Base-by-base conservation (phyloP, 768 basidiomycete genomes). In the Calocybe gangraenosa region DNA sequence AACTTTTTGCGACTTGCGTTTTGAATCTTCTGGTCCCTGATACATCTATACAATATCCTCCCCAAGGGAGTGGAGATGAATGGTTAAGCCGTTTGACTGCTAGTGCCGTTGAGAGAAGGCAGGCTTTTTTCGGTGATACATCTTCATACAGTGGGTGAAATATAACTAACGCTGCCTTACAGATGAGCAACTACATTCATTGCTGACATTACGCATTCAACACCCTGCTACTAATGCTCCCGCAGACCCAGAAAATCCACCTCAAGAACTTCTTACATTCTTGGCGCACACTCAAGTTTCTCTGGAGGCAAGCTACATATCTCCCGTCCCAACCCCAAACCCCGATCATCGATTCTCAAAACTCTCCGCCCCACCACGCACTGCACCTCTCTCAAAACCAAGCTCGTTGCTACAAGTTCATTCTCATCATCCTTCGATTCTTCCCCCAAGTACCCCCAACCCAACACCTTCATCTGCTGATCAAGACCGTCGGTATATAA, bases 401-500 rank as follows among this genome's bases (percentile, higher is more conserved):
- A 69, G 64, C 36, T 57, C 66, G 3, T 64, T 68, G 38, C 59
- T 63, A 19, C 68, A 49, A 46, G 44, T 37, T n/a, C 38, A 66
- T 33, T 58, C 67, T 15, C 70, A 52, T 15, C 76, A 79, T 49
- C 82, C 85, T 1, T 81, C 84, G 2, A 84, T 90, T 55, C 76
- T 86, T 51, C 90, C 89, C 21, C 91, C 91, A 1, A 70, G 70
- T 41, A 96, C 92, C 0, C 93, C 92, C 0, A 83, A 86, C 59
- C 92, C 92, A 1, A 84, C 82, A 13, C 92, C 92, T 1, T 69
- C 76, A 0, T 82, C 87, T 20, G 73, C 76, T 0, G 82, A 84
- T 23, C 73, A 76, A 13, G 92, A 96, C 63, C 74, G 77, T 35
- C 75, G 80, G 58, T 96, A 94, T 59, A 79, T 82, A 1, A 76